phyloP scores from a whole-genome alignment of 2,329 filamentous ascomycete genomes.

The Xylariaceae sp. region DNA sequence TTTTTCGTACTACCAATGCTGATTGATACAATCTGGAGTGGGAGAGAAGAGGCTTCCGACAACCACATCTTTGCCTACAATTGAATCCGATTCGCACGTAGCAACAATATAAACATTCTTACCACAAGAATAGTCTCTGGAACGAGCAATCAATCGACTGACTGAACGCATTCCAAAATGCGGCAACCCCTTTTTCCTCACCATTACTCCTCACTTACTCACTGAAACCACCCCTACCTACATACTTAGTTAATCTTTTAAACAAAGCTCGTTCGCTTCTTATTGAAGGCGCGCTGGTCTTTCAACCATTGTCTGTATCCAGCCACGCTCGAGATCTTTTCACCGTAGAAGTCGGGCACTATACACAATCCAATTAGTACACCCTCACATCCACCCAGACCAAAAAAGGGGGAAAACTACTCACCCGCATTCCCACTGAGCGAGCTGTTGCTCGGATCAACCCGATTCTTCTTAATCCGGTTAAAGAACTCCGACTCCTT shows the following conservation, averaged over 20 bases:
- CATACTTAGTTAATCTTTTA: constrained; percentile 28
- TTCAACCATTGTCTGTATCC: constrained; percentile 95
- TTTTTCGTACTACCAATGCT: constrained; percentile 21
- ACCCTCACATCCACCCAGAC: not conserved
- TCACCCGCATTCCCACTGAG: constrained; percentile 71
- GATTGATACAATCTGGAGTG: constrained; percentile 22
- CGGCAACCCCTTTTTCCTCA: not conserved
- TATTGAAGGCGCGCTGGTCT: constrained; percentile 95
- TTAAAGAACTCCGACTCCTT: constrained; percentile 95
- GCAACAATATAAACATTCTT: constrained; percentile 10
- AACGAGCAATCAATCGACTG: not conserved
- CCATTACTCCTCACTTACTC: not conserved
- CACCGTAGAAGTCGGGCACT: constrained; percentile 96
- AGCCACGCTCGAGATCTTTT: constrained; percentile 91
- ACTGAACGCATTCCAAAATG: not conserved
- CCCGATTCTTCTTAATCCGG: constrained; percentile 84
- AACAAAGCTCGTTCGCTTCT: constrained; percentile 68
- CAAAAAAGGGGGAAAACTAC: constrained; percentile 17
- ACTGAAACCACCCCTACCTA: constrained; percentile 16
- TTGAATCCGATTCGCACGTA: constrained; percentile 13
- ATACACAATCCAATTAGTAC: not conserved
- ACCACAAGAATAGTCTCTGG: constrained; percentile 9
- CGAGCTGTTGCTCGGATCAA: constrained; percentile 84
- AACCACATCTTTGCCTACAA: constrained; percentile 16
- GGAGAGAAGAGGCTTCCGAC: constrained; percentile 30